phyloP scores from a whole-genome alignment of 495 filamentous ascomycete species.

The Hapsidospora chrysogenum region DNA sequence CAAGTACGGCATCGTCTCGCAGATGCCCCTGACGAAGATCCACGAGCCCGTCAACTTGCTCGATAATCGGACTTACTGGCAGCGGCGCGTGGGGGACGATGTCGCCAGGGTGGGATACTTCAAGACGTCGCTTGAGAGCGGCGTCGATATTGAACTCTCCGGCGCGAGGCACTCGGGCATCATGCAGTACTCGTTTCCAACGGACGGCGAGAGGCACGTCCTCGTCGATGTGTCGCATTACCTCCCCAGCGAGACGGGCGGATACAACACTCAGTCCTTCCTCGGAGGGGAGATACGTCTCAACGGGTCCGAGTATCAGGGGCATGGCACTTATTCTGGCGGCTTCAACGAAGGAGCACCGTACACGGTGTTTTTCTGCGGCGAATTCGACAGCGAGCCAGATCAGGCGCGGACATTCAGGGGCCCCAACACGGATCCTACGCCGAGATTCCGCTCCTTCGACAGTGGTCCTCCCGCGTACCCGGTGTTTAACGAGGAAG shows the following conservation, averaged over 20 bases:
- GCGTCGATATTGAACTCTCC: slow-evolving; percentile 41
- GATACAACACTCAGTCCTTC: slow-evolving; percentile 47
- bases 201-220: slow-evolving; percentile 27
- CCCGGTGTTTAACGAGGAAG: neutral
- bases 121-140: slow-evolving; percentile 33
- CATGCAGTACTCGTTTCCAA: slow-evolving; percentile 44
- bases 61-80: slow-evolving; percentile 27
- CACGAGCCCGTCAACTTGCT: slow-evolving; percentile 41
- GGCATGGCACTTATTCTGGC: slow-evolving; percentile 41
- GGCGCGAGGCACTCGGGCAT: slow-evolving; percentile 44
- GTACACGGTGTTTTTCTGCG: slow-evolving; percentile 54
- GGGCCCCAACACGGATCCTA: slow-evolving; percentile 11
- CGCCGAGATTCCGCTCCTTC: slow-evolving; percentile 6
- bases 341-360: slow-evolving; percentile 48
- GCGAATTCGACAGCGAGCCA: slow-evolving; percentile 34
- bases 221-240: slow-evolving; percentile 59
- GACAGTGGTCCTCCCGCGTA: slow-evolving; percentile 10
- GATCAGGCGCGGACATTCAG: slow-evolving; percentile 29
- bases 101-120: slow-evolving; percentile 44
- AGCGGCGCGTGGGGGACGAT: slow-evolving; percentile 29
- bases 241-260: slow-evolving; percentile 40
- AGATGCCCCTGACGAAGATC: slow-evolving; percentile 40
- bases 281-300: slow-evolving; percentile 41
- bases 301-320: slow-evolving; percentile 6
- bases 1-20: slow-evolving; percentile 56